Evolutionary conservation across 1,284 basidiomycete genomes (phyloP).

Genomic region (Coriolopsis trogii): DNA sequence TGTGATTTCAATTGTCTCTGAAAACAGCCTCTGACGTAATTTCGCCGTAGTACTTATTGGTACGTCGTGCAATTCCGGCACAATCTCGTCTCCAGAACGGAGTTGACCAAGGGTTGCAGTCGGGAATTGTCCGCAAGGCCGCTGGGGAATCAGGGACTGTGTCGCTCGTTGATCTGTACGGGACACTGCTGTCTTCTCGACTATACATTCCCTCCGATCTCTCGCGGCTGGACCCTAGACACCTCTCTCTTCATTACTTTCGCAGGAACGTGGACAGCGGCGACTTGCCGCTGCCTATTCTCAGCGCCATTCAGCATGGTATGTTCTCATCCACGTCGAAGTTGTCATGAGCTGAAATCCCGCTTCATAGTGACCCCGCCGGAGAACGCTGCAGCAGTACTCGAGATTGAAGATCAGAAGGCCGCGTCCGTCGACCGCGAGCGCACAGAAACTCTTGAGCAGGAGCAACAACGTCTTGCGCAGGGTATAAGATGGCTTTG

Average conservation of each 20-base stretch:
- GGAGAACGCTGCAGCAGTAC: constrained; percentile 26
- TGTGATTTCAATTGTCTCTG: background rate
- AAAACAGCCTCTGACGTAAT: too few relatives aligned
- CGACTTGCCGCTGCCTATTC: constrained; percentile 41
- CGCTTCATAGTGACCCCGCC: constrained; percentile 31
- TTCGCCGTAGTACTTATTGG: constrained; percentile 26
- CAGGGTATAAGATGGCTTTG: constrained; percentile 36
- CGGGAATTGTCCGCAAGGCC: constrained; percentile 41
- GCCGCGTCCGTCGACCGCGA: constrained; percentile 24
- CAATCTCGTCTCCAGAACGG: too few relatives aligned
- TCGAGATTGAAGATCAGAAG: constrained; percentile 27
- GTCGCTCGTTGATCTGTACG: constrained; percentile 43
- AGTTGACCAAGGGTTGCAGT: too few relatives aligned
- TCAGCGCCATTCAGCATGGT: constrained; percentile 42
- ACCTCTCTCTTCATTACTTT: constrained; percentile 42
- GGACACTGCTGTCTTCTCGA: constrained; percentile 42
- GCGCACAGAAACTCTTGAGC: constrained; percentile 13
- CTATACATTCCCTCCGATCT: constrained; percentile 38
- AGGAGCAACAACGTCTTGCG: constrained; percentile 28
- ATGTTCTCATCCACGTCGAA: too few relatives aligned
- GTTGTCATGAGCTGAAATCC: too few relatives aligned
- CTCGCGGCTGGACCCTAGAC: constrained; percentile 32
- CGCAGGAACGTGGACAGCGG: constrained; percentile 37
- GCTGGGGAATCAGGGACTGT: constrained; percentile 34
- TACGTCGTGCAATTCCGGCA: constrained; percentile 10